phyloP scores from a whole-genome alignment of 345 rosid species.

The Acer campestre region DNA sequence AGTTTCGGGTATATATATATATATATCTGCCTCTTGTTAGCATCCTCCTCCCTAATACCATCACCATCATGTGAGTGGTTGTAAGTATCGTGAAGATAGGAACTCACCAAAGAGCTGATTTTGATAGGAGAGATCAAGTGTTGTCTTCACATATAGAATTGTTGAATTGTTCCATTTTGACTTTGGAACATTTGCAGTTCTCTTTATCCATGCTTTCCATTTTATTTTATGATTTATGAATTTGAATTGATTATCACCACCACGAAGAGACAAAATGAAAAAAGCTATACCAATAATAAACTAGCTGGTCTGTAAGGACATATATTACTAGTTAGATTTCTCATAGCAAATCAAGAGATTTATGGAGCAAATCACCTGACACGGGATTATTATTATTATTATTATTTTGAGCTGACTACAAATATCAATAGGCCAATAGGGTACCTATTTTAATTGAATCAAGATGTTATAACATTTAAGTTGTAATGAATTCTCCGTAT shows the following conservation, averaged over 20 bases:
- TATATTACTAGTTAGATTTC: no score
- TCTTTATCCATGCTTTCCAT: neutral
- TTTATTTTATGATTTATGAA: neutral
- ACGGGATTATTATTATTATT: no score
- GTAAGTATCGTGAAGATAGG: conserved; percentile 3
- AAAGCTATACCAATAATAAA: no score
- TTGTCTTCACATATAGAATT: no score
- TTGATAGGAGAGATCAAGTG: neutral
- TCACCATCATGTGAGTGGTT: neutral
- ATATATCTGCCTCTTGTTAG: neutral
- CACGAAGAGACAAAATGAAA: neutral
- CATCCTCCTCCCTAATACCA: conserved; percentile 3
- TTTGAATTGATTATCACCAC: neutral
- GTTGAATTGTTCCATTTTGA: conserved; percentile 6
- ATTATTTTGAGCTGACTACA: no score
- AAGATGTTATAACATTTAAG: neutral
- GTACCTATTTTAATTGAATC: neutral
- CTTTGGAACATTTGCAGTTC: neutral
- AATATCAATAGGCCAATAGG: no score
- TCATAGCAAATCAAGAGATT: no score
- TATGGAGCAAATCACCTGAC: no score
- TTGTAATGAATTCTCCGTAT: neutral
- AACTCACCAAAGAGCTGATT: neutral
- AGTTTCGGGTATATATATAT: conserved; percentile 9
- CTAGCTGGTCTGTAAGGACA: no score